Evolutionary conservation across 306 rosid species (phyloP).

Genomic region (Acacia confusa): DNA sequence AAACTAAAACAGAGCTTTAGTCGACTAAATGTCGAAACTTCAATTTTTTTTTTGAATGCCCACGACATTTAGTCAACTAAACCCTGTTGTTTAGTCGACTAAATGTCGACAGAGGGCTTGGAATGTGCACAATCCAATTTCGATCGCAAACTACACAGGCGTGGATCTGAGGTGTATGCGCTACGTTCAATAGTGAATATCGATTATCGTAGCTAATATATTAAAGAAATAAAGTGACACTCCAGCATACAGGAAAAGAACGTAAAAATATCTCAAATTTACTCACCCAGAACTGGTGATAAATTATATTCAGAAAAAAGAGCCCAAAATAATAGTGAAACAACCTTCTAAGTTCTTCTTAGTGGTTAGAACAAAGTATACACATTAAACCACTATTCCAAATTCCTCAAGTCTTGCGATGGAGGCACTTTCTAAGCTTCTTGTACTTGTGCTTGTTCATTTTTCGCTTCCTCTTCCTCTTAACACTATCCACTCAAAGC

Average conservation of each 20-base stretch:
- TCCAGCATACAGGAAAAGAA: background rate
- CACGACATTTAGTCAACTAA: too few species aligned
- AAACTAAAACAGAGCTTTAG: too few species aligned
- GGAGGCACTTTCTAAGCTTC: constrained; percentile 54
- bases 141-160: background rate
- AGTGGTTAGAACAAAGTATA: background rate
- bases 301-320: background rate
- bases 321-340: background rate
- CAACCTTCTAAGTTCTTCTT: background rate
- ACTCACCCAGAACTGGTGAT: background rate
- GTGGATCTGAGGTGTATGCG: background rate
- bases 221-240: constrained; percentile 7
- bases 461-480: constrained; percentile 63
- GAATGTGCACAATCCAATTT: background rate
- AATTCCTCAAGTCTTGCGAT: constrained; percentile 39
- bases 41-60: too few species aligned
- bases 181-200: background rate
- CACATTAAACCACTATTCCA: background rate
- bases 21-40: too few species aligned
- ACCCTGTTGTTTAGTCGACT: too few species aligned
- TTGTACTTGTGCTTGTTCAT: constrained; percentile 57
- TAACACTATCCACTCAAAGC: constrained; percentile 62
- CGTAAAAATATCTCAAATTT: background rate
- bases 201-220: background rate
- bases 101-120: too few species aligned